Evolutionary conservation across 2,329 filamentous ascomycete species (phyloP).

Genomic region (Macrophomina phaseolina): DNA sequence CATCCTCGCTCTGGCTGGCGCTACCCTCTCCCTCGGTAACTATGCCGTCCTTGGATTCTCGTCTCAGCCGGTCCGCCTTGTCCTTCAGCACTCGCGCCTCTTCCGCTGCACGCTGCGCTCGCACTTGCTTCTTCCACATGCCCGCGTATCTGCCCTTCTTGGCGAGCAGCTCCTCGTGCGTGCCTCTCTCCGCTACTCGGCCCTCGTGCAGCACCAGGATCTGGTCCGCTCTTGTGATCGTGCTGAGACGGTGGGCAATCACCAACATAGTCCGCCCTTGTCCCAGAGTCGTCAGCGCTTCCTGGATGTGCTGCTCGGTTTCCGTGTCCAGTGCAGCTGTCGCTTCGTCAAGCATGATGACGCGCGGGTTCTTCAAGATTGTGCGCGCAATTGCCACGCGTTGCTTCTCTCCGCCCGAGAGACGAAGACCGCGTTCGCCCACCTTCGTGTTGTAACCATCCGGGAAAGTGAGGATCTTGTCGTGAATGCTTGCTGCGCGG

Average conservation of each 20-base stretch:
- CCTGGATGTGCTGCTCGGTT: conserved; percentile 91
- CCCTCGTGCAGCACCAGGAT: conserved; percentile 62
- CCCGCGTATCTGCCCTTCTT: conserved; percentile 53
- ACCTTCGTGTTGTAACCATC: conserved; percentile 90
- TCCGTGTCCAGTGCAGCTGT: conserved; percentile 90
- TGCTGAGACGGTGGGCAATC: conserved; percentile 76
- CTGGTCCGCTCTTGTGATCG: conserved; percentile 61
- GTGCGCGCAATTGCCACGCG: conserved; percentile 92
- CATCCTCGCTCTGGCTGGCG: conserved; percentile 44
- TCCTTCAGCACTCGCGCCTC: conserved; percentile 56
- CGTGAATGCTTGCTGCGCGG: conserved; percentile 86
- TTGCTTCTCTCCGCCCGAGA: conserved; percentile 92
- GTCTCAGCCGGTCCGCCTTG: conserved; percentile 55
- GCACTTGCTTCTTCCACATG: conserved; percentile 61
- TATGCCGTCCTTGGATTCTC: conserved; percentile 53
- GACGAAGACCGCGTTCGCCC: conserved; percentile 82
- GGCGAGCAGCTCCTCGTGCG: conserved; percentile 57
- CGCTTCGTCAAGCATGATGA: conserved; percentile 92
- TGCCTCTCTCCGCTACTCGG: conserved; percentile 57
- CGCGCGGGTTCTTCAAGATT: conserved; percentile 87
- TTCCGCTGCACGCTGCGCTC: conserved; percentile 56
- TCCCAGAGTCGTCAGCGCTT: conserved; percentile 80
- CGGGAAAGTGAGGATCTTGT: conserved; percentile 87
- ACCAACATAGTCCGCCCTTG: conserved; percentile 90
- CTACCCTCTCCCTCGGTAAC: conserved; percentile 48